Evolutionary conservation across 495 filamentous ascomycete genomes (phyloP), one percentile per base, ranked within the genome.

Genomic region (Hypomontagnella submonticulosa): DNA sequence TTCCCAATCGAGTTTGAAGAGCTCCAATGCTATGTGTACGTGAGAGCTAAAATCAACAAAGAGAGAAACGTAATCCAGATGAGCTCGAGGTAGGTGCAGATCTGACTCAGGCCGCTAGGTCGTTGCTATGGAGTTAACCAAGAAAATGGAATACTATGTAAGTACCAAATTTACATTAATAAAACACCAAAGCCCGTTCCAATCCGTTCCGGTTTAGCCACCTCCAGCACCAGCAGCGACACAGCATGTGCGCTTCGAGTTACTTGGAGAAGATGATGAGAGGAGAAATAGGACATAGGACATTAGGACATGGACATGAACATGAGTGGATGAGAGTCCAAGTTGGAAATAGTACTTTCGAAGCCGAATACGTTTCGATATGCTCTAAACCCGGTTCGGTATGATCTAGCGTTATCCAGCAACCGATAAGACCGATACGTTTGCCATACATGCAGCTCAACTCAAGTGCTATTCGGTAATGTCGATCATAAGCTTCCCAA

Each of bases 141-240:
- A 48, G 36, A 46, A 46, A 19, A 27, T 2, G 6, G 23, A 27
- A 27, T 6, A n/a, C n/a, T n/a, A n/a, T n/a, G n/a, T n/a, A 6
- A 27, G 23, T 27, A 27, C 23, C 23, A 27, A 27, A 27, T 27
- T 27, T 27, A 27, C 23, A 27, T 27, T 27, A 27, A 27, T 3
- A 27, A 27, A 27, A 2, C 23, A 27, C 23, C 23, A 27, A 13
- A 20, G 57, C 36, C 48, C 62, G 55, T 42, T 54, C 19, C 48
- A 38, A 43, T 37, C 32, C n/a, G 52, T 46, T 54, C 53, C 52
- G 58, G 58, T 58, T 62, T 43, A 57, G 53, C 58, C 51, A 54
- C 46, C 27, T 48, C 52, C 38, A 34, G 40, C 19, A 41, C 13
- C 37, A 18, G 48, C 0, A 38, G 19, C 47, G 33, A 16, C 38